Evolutionary conservation across 805 yeast genomes (phyloP), one percentile per base, ranked within the genome.

Genomic region (Ogataea zsoltii): DNA sequence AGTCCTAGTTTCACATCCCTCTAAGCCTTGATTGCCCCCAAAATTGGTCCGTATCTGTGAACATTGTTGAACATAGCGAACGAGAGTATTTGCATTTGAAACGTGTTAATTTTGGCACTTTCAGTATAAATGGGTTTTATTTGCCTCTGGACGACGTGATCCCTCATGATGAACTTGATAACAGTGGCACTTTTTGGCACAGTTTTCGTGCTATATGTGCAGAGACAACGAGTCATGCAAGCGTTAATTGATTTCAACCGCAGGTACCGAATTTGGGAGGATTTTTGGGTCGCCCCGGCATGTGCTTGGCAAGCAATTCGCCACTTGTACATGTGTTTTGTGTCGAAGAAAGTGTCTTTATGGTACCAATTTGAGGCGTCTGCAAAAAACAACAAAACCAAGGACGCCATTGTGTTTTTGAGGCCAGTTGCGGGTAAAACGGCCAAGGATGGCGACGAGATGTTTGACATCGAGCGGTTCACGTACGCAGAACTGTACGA

Each of bases 401-500:
- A 72, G 31, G 58, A 65, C 14, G 95, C 92, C 1, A 60, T 91
- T n/a, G 69, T 79, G 2, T 90, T 82, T 58, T 76, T 85, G 6
- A 70, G 79, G 51, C 80, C 80, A 1, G 39, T 55, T 21, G 54
- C 61, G 12, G 54, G 57, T 38, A 71, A 49, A 74, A 71, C 61
- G 70, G 33, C 64, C 68, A 56, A 64, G 11, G 59, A 57, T 36
- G 74, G 71, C 53, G 86, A 80, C 52, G 76, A 74, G 29, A 79
- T 76, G 42, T 91, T 84, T 60, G 63, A 63, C 10, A 53, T 87
- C 34, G 90, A 88, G 57, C 57, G 64, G 11, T 85, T 70, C 60
- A 86, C 96, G 0, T 91, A 86, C 63, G 65, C 67, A 43, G 83
- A 90, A 65, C 64, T 87, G 34, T 82, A 85, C 59, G 82, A 80